Evolutionary conservation across 2,329 filamentous ascomycete genomes (phyloP).

Genomic region (Talaromyces sp.): DNA sequence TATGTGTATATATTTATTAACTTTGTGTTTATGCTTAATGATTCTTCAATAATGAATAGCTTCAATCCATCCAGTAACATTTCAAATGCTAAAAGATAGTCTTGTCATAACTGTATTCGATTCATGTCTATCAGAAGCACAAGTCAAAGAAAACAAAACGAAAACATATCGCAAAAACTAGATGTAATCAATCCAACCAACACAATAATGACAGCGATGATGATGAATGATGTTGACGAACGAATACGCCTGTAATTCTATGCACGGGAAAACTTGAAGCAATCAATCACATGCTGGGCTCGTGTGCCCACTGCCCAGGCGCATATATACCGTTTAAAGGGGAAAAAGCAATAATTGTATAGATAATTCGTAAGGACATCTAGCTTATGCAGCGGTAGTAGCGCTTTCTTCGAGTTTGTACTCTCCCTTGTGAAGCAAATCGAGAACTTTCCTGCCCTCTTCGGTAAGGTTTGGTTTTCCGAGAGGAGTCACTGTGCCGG

Average conservation of each 20-base stretch:
- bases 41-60: not conserved
- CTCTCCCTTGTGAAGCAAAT: conserved; percentile 49
- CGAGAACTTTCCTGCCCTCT: conserved; percentile 54
- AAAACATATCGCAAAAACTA: not conserved
- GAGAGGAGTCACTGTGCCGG: conserved; percentile 50
- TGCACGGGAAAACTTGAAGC: not conserved
- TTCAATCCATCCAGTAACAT: not conserved
- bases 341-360: not conserved
- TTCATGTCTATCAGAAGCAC: not conserved
- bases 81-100: not conserved
- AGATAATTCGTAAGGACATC: not conserved
- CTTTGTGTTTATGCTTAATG: not conserved
- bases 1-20: not conserved
- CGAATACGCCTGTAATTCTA: not conserved
- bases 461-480: conserved; percentile 59
- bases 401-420: conserved; percentile 43
- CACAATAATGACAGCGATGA: not conserved
- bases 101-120: not conserved
- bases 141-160: not conserved
- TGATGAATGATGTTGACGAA: not conserved
- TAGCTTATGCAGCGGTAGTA: conserved; percentile 26
- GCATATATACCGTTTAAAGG: not conserved
- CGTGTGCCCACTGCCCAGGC: not conserved
- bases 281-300: not conserved
- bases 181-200: not conserved